Conservation (phyloP, 345 rosid genomes). For the Eucalyptus pauciflora region DNA sequence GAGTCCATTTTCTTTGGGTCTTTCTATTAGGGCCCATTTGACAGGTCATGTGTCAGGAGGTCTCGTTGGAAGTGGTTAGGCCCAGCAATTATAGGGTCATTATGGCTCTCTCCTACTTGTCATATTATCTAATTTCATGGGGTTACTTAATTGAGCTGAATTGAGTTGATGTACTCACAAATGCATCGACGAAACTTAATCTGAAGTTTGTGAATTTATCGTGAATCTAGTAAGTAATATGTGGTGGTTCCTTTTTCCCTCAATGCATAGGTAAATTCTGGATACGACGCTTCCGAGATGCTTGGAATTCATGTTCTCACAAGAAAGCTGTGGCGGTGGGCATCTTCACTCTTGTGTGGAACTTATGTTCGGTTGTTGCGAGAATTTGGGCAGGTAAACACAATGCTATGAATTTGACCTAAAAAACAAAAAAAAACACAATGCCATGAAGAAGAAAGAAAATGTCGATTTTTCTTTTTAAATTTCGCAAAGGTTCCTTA, state of each 20-base stretch:
- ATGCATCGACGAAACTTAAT: neutral
- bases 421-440: neutral
- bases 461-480: neutral
- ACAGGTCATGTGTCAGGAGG: neutral
- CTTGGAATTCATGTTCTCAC: constrained; percentile 84
- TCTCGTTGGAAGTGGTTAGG: neutral
- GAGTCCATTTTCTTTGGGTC: neutral
- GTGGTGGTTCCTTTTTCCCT: neutral
- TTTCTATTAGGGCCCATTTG: neutral
- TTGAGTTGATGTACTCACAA: neutral
- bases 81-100: neutral
- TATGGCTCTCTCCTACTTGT: neutral
- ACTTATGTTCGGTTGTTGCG: constrained; percentile 56
- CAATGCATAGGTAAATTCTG: constrained; percentile 42
- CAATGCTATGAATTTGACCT: neutral
- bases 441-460: neutral
- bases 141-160: neutral
- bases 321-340: constrained; percentile 66
- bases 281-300: constrained; percentile 62
- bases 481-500: neutral
- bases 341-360: constrained; percentile 72
- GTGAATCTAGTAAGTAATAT: neutral
- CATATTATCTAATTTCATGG: neutral
- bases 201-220: neutral
- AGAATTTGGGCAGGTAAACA: constrained; percentile 83